Conservation (phyloP, 2,329 filamentous ascomycete genomes). For the Plenodomus biglobosus region DNA sequence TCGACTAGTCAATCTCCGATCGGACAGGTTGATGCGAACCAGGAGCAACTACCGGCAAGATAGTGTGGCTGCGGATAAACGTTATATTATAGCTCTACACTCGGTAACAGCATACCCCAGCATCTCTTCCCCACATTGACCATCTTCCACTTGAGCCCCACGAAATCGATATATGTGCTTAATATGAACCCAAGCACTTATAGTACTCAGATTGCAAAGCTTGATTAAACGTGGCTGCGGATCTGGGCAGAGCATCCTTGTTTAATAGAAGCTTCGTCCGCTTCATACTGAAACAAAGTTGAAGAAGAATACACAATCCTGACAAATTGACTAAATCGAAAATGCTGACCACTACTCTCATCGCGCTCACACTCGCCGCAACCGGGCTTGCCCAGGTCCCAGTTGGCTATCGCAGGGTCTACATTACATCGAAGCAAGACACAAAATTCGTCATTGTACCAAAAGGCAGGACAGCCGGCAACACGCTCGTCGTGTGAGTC, state of each 20-base stretch:
- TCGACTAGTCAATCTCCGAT: too few species aligned
- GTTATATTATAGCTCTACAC: constrained; percentile 2
- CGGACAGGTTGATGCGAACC: too few species aligned
- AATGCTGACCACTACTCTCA: constrained; percentile 23
- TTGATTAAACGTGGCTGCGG: not conserved
- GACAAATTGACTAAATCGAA: constrained; percentile 1
- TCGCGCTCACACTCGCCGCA: constrained; percentile 24
- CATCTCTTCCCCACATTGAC: constrained; percentile 1
- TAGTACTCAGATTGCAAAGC: not conserved
- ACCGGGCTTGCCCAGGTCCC: constrained; percentile 23
- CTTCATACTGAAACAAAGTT: not conserved
- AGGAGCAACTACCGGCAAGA: too few species aligned
- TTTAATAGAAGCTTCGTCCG: not conserved
- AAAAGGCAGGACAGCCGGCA: constrained; percentile 21
- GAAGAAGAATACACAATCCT: not conserved
- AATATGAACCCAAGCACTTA: not conserved
- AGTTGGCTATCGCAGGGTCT: constrained; percentile 32
- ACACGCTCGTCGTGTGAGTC: constrained; percentile 32
- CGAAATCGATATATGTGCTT: constrained; percentile 4
- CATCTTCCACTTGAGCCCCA: constrained; percentile 1
- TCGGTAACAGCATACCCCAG: not conserved
- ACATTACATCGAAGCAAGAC: constrained; percentile 34
- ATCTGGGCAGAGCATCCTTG: not conserved
- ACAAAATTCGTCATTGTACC: constrained; percentile 33
- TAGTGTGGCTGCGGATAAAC: constrained; percentile 11